A percentile compares a stretch with the other conserved stretches of the same genome.
Conservation (phyloP, 192 early-diverging fungal genomes). For the Umbelopsis ramanniana region DNA sequence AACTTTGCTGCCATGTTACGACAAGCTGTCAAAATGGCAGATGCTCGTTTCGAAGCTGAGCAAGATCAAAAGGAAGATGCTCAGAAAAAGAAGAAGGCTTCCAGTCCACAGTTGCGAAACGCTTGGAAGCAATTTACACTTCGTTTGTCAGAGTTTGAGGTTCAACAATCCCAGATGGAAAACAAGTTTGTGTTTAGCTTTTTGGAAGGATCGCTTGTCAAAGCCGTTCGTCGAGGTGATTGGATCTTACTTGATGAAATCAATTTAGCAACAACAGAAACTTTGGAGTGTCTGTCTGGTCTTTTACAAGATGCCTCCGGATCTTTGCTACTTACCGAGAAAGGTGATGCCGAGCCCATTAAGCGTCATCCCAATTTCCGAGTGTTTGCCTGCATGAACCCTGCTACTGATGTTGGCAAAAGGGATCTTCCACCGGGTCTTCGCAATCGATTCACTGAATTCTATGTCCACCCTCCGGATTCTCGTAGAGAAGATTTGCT, state of each 20-base stretch:
- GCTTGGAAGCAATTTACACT: conserved; percentile 80
- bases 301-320: conserved; percentile 82
- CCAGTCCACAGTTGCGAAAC: conserved; percentile 51
- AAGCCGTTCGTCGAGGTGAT: conserved; percentile 87
- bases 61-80: conserved; percentile 41
- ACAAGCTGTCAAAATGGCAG: conserved; percentile 81
- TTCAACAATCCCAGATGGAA: conserved; percentile 70
- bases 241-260: conserved; percentile 99
- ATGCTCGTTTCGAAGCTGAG: conserved; percentile 55
- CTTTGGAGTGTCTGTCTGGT: conserved; percentile 89
- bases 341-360: conserved; percentile 87
- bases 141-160: conserved; percentile 71
- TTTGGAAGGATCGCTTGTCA: conserved; percentile 91
- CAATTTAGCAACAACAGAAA: conserved; percentile 96
- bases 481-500: conserved; percentile 77
- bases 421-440: conserved; percentile 92
- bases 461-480: conserved; percentile 94
- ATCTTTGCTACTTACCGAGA: conserved; percentile 87
- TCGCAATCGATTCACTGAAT: conserved; percentile 91
- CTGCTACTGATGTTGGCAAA: conserved; percentile 97
- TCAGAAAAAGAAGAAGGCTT: conserved; percentile 37
- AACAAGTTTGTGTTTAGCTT: conserved; percentile 89
- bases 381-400: conserved; percentile 99
- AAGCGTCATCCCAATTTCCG: conserved; percentile 91
- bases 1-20: conserved; percentile 75